phyloP scores from a whole-genome alignment of 176 grass and related monocot genomes.

The Lolium perenne region DNA sequence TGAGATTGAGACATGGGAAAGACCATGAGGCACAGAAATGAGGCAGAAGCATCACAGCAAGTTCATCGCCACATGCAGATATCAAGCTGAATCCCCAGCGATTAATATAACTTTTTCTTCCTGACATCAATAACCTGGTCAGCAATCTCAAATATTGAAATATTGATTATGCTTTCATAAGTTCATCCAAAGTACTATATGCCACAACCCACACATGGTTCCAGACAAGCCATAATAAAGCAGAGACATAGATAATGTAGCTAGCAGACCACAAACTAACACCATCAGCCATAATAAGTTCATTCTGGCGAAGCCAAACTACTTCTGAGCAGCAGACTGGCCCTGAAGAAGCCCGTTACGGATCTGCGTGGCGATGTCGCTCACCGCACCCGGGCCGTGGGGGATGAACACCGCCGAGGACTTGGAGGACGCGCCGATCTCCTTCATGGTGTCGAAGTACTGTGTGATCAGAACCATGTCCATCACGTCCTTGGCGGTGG shows the following conservation, averaged over 20 bases:
- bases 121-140: neutral
- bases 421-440: slow-evolving; percentile 73
- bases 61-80: neutral
- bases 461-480: slow-evolving; percentile 93
- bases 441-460: slow-evolving; percentile 94
- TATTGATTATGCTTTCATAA: no score
- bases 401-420: slow-evolving; percentile 79
- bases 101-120: neutral
- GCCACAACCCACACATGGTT: neutral
- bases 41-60: neutral
- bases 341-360: slow-evolving; percentile 76
- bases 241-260: neutral
- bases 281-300: neutral
- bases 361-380: slow-evolving; percentile 80
- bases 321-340: neutral
- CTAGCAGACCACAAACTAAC: slow-evolving; percentile 7
- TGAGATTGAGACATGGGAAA: neutral
- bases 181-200: neutral
- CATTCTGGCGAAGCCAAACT: neutral
- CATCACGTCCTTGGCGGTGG: slow-evolving; percentile 90
- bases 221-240: neutral
- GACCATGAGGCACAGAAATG: neutral
- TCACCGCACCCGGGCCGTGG: slow-evolving; percentile 70
- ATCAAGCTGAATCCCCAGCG: neutral
- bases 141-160: no score